Evolutionary conservation across 495 filamentous ascomycete species (phyloP).

Genomic region (Podospora pseudoanserina): DNA sequence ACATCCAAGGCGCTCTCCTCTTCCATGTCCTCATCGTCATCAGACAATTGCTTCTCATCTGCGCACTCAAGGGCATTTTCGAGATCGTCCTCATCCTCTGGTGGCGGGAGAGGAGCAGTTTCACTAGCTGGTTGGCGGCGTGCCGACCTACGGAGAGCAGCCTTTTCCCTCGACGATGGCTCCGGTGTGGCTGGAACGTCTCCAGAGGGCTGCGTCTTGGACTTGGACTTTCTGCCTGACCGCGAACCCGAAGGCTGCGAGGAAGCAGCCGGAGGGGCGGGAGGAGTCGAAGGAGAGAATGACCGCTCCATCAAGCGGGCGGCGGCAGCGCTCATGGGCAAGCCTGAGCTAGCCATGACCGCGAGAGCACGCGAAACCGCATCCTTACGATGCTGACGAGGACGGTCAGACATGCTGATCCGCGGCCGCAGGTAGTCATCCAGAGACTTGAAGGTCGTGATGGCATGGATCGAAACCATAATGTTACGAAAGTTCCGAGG

Average conservation of each 20-base stretch:
- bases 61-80: slow-evolving; percentile 81
- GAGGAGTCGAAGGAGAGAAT: slow-evolving; percentile 27
- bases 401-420: slow-evolving; percentile 79
- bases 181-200: slow-evolving; percentile 39
- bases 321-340: slow-evolving; percentile 38
- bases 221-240: slow-evolving; percentile 44
- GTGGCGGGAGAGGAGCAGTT: slow-evolving; percentile 48
- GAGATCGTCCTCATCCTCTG: slow-evolving; percentile 54
- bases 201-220: slow-evolving; percentile 38
- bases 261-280: slow-evolving; percentile 27
- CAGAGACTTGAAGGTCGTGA: slow-evolving; percentile 94
- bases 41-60: slow-evolving; percentile 79
- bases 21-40: slow-evolving; percentile 74
- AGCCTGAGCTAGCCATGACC: slow-evolving; percentile 74
- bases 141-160: slow-evolving; percentile 50
- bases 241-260: slow-evolving; percentile 41
- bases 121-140: slow-evolving; percentile 49
- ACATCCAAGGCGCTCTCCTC: slow-evolving; percentile 73
- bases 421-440: slow-evolving; percentile 94
- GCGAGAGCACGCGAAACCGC: slow-evolving; percentile 63
- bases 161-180: slow-evolving; percentile 46
- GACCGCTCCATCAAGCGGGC: slow-evolving; percentile 45
- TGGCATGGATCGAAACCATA: slow-evolving; percentile 98
- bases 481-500: slow-evolving; percentile 82
- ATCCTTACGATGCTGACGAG: slow-evolving; percentile 61